phyloP scores from a whole-genome alignment of 495 filamentous ascomycete genomes.

The Penicillium robsamsonii region DNA sequence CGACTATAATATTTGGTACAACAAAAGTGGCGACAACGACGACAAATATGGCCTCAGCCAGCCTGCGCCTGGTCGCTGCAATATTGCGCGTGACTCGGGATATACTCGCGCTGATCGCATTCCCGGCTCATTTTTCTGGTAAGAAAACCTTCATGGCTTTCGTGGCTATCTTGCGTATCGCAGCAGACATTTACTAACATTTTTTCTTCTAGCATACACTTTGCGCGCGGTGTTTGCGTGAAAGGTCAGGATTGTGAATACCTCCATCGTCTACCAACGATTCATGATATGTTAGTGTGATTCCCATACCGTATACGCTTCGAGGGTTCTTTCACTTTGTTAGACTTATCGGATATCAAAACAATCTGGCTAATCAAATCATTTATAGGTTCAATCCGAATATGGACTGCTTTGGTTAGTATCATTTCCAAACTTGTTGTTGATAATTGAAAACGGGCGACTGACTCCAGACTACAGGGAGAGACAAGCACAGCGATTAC shows the following conservation, averaged over 20 bases:
- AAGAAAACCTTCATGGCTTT: background rate
- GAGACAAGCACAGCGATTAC: slow-evolving; percentile 27
- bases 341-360: background rate
- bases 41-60: slow-evolving; percentile 80
- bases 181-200: slow-evolving; percentile 5
- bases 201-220: slow-evolving; percentile 57
- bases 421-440: slow-evolving; percentile 23
- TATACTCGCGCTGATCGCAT: slow-evolving; percentile 87
- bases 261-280: slow-evolving; percentile 72
- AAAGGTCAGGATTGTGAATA: slow-evolving; percentile 92
- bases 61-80: slow-evolving; percentile 74
- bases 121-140: slow-evolving; percentile 80
- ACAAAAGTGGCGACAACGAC: slow-evolving; percentile 66
- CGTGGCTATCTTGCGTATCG: background rate
- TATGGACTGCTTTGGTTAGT: slow-evolving; percentile 88
- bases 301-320: background rate
- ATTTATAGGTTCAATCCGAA: slow-evolving; percentile 66
- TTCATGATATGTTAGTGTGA: slow-evolving; percentile 60
- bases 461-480: background rate
- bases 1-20: slow-evolving; percentile 88
- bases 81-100: slow-evolving; percentile 75
- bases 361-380: background rate
- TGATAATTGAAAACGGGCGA: background rate
- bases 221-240: slow-evolving; percentile 78
- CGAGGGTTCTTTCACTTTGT: background rate